A percentile compares a stretch with the other conserved stretches of the same genome.
Conservation (phyloP, 2,329 filamentous ascomycete genomes). For the Trichoderma brevicompactum region DNA sequence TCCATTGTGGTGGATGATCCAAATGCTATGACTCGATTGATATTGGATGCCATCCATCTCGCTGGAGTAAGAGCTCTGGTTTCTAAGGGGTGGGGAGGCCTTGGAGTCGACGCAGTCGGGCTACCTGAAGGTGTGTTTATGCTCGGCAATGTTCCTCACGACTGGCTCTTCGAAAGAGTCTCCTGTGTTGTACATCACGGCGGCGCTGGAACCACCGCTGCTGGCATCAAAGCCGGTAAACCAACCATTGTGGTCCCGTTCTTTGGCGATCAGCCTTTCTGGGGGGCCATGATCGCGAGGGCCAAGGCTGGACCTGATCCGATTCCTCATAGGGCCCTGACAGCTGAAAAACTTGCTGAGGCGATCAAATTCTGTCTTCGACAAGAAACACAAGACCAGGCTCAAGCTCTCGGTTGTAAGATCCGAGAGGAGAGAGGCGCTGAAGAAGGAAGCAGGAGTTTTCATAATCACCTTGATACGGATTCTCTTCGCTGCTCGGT, state of each 20-base stretch:
- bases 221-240: constrained; percentile 78
- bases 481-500: constrained; percentile 72
- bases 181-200: constrained; percentile 86
- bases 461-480: constrained; percentile 71
- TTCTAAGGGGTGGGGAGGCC: constrained; percentile 85
- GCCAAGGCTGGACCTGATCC: constrained; percentile 74
- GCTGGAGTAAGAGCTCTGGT: constrained; percentile 77
- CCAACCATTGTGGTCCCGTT: constrained; percentile 86
- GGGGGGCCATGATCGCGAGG: constrained; percentile 75
- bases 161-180: constrained; percentile 85
- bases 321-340: constrained; percentile 70
- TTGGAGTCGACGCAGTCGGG: constrained; percentile 71
- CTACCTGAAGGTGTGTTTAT: constrained; percentile 80
- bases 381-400: constrained; percentile 61
- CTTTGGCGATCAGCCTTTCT: constrained; percentile 84
- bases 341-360: constrained; percentile 65
- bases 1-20: constrained; percentile 82
- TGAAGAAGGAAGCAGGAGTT: constrained; percentile 66
- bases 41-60: constrained; percentile 71
- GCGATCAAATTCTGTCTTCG: constrained; percentile 66
- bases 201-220: constrained; percentile 84
- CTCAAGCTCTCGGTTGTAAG: constrained; percentile 61
- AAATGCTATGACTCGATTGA: constrained; percentile 68
- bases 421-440: constrained; percentile 70
- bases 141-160: constrained; percentile 83